Base-by-base conservation (phyloP, 2,329 filamentous ascomycete species). In the Nemania sp. region DNA sequence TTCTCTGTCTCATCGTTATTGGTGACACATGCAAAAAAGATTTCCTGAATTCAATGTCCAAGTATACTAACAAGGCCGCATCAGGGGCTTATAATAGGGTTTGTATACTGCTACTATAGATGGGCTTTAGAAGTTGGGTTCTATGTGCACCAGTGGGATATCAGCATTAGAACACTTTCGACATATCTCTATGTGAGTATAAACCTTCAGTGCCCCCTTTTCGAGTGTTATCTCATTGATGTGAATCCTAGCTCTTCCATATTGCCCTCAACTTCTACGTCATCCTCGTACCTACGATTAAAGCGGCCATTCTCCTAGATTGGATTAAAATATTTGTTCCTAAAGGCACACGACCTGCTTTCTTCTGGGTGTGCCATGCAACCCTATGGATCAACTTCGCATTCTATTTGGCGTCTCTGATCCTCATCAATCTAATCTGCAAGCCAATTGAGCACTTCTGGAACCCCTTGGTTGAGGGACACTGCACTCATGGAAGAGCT, bases 241-340 rank as follows among this genome's bases (percentile, higher is more conserved):
- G n/a, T n/a, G n/a, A n/a, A n/a, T n/a, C n/a, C 18, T 26, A n/a
- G 10, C n/a, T 35, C n/a, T n/a, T n/a, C n/a, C n/a, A n/a, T n/a
- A n/a, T n/a, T n/a, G n/a, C n/a, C n/a, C n/a, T n/a, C n/a, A n/a
- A 41, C 20, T 4, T 56, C 2, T 56, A 56, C 22, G 11, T 18
- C 6, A 22, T 26, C 1, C 8, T 26, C 5, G 11, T 56, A 15
- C 22, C 15, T 0, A 6, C 32, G 11, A 5, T 43, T 7, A 56
- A 56, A 43, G 53, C 53, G 6, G 53, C 53, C 22, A 56, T 56
- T 11, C 53, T 56, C 5, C 32, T 56, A 8, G 53, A 56, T 3
- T 56, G 53, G 53, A 11, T 56, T 10, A 13, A 41, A 1, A 56
- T 56, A 26, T 56, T 56, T 11, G 53, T 56, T 13, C 53, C 53